Conservation (phyloP, 192 early-diverging fungal genomes). For the Pilobolus umbonatus region DNA sequence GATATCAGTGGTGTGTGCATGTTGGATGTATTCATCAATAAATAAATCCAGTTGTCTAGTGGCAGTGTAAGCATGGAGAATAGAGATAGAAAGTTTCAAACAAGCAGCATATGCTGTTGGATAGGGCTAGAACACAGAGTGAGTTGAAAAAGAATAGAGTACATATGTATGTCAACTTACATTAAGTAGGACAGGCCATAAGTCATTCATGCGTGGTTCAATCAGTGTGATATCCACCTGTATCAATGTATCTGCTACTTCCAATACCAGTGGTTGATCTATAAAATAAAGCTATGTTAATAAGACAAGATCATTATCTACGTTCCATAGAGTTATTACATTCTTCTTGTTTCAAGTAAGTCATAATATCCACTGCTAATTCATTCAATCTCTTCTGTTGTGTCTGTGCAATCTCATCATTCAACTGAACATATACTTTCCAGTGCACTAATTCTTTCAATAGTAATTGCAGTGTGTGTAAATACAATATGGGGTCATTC, state of each 20-base stretch:
- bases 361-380: conserved; percentile 8
- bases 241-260: conserved; percentile 11
- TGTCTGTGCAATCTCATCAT: conserved; percentile 22
- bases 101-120: conserved; percentile 4
- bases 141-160: background rate
- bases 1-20: conserved; percentile 1
- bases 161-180: background rate
- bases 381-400: conserved; percentile 5
- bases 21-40: conserved; percentile 16
- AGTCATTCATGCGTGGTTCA: conserved; percentile 18
- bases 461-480: conserved; percentile 3
- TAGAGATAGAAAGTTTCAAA: conserved; percentile 9
- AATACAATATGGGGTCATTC: no score
- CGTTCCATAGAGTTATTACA: background rate
- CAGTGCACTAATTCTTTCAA: conserved; percentile 15
- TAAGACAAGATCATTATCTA: background rate
- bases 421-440: conserved; percentile 21
- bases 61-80: conserved; percentile 20
- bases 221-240: conserved; percentile 26
- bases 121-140: conserved; percentile 5
- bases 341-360: background rate
- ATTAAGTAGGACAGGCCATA: conserved; percentile 27
- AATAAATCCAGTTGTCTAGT: conserved; percentile 30
- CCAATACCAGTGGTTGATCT: conserved; percentile 14
- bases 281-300: no score